These are phyloP conservation scores for Erodium moschatum DNA, from an alignment of 441 rosid genomes.

Conservation along the genomic window DNA sequence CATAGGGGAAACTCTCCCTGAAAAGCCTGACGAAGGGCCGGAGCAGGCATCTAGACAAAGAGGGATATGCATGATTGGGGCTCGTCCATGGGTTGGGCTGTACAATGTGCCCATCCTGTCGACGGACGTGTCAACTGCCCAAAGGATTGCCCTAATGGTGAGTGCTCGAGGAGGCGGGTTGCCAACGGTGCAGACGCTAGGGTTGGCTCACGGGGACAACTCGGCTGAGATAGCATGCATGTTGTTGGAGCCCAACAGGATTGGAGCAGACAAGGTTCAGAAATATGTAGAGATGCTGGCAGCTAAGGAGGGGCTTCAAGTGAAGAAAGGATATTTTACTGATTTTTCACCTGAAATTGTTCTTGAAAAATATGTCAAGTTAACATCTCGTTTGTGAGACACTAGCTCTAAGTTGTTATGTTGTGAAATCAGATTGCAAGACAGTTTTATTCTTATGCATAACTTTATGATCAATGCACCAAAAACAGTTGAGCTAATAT, in stretches of 20 bases:
- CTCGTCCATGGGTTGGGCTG: slow-evolving; percentile 40
- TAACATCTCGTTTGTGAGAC: slow-evolving; percentile 22
- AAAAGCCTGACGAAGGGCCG: slow-evolving; percentile 44
- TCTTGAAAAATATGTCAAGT: slow-evolving; percentile 33
- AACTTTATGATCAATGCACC: too few species aligned
- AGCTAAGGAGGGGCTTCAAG: slow-evolving; percentile 41
- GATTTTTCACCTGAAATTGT: slow-evolving; percentile 48
- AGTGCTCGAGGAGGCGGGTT: slow-evolving; percentile 60
- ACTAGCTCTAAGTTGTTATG: too few species aligned
- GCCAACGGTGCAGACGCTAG: slow-evolving; percentile 48
- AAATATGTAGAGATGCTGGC: slow-evolving; percentile 43
- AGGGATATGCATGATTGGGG: slow-evolving; percentile 50
- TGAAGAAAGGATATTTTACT: slow-evolving; percentile 54
- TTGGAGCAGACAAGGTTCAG: slow-evolving; percentile 53
- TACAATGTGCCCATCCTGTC: slow-evolving; percentile 48
- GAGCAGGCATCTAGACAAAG: slow-evolving; percentile 29
- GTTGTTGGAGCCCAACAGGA: slow-evolving; percentile 45
- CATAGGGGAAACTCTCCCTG: slow-evolving; percentile 28
- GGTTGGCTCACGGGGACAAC: slow-evolving; percentile 42
- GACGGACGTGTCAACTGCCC: slow-evolving; percentile 31
- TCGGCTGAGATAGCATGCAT: slow-evolving; percentile 50
- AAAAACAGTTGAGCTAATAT: too few species aligned
- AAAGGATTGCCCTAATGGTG: slow-evolving; percentile 43
- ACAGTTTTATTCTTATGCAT: too few species aligned
- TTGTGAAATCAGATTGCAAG: too few species aligned